Conservation (phyloP, 2,329 filamentous ascomycete genomes). For the Amylocarpus encephaloides region DNA sequence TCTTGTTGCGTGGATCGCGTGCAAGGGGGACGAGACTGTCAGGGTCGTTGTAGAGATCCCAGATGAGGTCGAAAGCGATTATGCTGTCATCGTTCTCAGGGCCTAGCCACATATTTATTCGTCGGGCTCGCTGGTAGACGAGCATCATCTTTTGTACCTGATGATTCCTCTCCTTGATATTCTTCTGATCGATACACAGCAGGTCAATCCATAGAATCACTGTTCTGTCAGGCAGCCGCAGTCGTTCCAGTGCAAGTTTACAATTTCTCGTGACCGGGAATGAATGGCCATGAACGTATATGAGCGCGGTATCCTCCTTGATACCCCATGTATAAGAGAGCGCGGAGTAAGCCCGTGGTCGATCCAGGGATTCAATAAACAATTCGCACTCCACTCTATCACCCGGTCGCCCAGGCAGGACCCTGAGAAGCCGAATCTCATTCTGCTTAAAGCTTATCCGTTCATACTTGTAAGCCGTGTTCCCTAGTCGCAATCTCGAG, state of each 20-base stretch:
- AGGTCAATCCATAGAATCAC: conserved; percentile 23
- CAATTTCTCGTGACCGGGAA: not conserved
- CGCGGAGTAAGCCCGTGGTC: not conserved
- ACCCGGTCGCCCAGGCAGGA: not conserved
- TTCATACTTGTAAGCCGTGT: not conserved
- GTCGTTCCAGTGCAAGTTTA: not conserved
- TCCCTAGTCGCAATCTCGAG: not conserved
- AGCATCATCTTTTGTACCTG: conserved; percentile 24
- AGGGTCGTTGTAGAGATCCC: conserved; percentile 12
- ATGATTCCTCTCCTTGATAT: conserved; percentile 14
- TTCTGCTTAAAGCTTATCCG: not conserved
- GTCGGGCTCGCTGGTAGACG: conserved; percentile 22
- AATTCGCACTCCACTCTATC: not conserved
- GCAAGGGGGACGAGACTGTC: not conserved
- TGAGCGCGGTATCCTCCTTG: not conserved
- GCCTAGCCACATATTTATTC: conserved; percentile 27
- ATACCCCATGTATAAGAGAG: not conserved
- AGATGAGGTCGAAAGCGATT: conserved; percentile 27
- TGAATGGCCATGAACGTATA: not conserved
- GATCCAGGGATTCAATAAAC: not conserved
- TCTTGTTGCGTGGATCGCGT: not conserved
- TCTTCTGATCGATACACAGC: conserved; percentile 24
- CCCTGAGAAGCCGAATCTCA: not conserved
- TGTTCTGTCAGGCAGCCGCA: not conserved
- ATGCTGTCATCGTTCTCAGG: conserved; percentile 19